Conservation (phyloP, 2,329 filamentous ascomycete genomes). For the Epichloe uncinata region DNA sequence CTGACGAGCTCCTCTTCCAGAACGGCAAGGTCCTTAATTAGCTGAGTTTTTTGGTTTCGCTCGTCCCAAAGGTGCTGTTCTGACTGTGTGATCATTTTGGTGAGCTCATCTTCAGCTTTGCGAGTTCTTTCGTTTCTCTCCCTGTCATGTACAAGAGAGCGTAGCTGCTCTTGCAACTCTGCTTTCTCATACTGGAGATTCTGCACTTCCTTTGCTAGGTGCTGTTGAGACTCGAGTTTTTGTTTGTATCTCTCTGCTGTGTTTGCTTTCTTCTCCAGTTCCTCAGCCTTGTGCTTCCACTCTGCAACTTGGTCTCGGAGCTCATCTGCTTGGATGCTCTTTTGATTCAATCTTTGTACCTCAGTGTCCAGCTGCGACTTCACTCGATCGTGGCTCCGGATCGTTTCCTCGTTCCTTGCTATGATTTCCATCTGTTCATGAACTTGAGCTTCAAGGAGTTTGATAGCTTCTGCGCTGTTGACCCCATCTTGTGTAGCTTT, state of each 20-base stretch:
- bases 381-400: slow-evolving; percentile 20
- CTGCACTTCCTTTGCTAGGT: slow-evolving; percentile 41
- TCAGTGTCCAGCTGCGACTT: slow-evolving; percentile 45
- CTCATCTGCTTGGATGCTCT: slow-evolving; percentile 34
- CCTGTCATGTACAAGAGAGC: slow-evolving; percentile 21
- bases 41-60: slow-evolving; percentile 29
- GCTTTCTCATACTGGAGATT: slow-evolving; percentile 41
- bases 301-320: slow-evolving; percentile 47
- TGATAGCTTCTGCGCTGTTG: slow-evolving; percentile 37
- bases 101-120: slow-evolving; percentile 26
- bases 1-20: slow-evolving; percentile 34
- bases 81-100: slow-evolving; percentile 28
- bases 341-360: slow-evolving; percentile 31
- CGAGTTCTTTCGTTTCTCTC: slow-evolving; percentile 20
- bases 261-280: slow-evolving; percentile 51
- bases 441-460: slow-evolving; percentile 41
- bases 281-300: slow-evolving; percentile 43
- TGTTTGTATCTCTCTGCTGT: slow-evolving; percentile 48
- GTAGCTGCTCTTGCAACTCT: slow-evolving; percentile 35
- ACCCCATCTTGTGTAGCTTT: slow-evolving; percentile 38
- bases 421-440: slow-evolving; percentile 61
- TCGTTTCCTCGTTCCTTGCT: slow-evolving; percentile 46
- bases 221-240: slow-evolving; percentile 45
- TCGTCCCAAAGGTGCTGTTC: slow-evolving; percentile 30
- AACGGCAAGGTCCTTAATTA: slow-evolving; percentile 31